Evolutionary conservation across 1,139 yeast species (phyloP), one percentile per base, ranked within the genome.

Genomic region (Yamadazyma conglobata): DNA sequence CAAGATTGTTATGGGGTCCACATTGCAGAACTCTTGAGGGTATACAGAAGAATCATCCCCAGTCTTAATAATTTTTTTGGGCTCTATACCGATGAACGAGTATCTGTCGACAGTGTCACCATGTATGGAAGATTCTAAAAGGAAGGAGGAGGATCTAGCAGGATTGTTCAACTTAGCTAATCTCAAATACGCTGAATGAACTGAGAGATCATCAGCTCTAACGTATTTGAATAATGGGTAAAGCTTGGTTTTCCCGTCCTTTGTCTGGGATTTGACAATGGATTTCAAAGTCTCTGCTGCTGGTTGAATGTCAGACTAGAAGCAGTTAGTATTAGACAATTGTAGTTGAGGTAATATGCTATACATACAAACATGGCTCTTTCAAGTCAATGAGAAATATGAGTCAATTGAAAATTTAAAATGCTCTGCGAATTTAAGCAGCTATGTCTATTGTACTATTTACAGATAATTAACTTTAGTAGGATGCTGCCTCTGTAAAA

Each of bases 51-150:
- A 39, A 37, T 64, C 58, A 32, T 68, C 73, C 2, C 97, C 97
- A 1, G 97, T 89, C 42, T 71, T 75, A 45, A 91, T 82, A 33
- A 82, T 69, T 50, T 86, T 84, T 39, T 81, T 73, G 5, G 98
- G 98, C 26, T 75, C 73, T 31, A 82, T 71, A 3, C 98, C 98
- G 52, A 91, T 80, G 54, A 88, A 89, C 1, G 96, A 85, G 56
- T 81, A 91, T 42, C 98, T 70, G 40, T 85, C 95, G 23, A 91
- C 78, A 32, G 84, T 79, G 50, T 89, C 96, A 28, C 95, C 96
- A 37, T 87, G 86, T 39, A 76, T 73, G 2, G 96, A 91, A 38
- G 93, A 79, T 54, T 91, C 98, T 44, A 91, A 75, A 37, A 91
- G 64, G 48, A 91, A 89, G 4, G 95, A 82, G 24, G 81, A 83